These are phyloP conservation scores for Pyrenochaeta sp. DNA, from an alignment of 2,329 filamentous ascomycete genomes.

Conservation along the genomic window DNA sequence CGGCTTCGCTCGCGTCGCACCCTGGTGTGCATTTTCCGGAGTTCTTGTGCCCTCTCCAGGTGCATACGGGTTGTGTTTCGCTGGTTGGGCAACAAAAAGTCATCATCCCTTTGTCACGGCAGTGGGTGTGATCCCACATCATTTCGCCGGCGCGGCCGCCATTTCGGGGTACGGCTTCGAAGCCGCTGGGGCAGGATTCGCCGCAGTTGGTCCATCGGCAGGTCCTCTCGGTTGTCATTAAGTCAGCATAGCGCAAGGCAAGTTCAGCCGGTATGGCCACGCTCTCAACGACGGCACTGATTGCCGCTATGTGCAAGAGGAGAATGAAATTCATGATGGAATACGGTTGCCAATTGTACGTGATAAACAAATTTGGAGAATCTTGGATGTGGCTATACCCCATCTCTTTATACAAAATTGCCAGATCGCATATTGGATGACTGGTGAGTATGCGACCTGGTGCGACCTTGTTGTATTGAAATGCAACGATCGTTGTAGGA, in stretches of 20 bases:
- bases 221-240: background rate
- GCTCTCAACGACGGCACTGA: background rate
- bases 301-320: background rate
- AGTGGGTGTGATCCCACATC: background rate
- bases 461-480: too few species aligned
- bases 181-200: background rate
- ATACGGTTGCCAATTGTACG: background rate
- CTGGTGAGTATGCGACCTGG: too few species aligned
- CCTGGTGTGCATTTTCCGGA: background rate
- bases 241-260: background rate
- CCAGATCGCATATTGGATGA: too few species aligned
- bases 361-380: background rate
- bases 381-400: too few species aligned
- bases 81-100: background rate
- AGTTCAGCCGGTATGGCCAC: background rate
- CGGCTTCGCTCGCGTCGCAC: background rate
- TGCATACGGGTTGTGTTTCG: background rate
- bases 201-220: background rate
- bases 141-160: background rate
- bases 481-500: too few species aligned
- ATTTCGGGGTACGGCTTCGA: background rate
- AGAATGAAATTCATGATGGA: background rate
- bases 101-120: background rate
- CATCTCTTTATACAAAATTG: too few species aligned
- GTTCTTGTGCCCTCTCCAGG: background rate